phyloP scores from a whole-genome alignment of 2,329 filamentous ascomycete genomes.

The Colletotrichum melonis region DNA sequence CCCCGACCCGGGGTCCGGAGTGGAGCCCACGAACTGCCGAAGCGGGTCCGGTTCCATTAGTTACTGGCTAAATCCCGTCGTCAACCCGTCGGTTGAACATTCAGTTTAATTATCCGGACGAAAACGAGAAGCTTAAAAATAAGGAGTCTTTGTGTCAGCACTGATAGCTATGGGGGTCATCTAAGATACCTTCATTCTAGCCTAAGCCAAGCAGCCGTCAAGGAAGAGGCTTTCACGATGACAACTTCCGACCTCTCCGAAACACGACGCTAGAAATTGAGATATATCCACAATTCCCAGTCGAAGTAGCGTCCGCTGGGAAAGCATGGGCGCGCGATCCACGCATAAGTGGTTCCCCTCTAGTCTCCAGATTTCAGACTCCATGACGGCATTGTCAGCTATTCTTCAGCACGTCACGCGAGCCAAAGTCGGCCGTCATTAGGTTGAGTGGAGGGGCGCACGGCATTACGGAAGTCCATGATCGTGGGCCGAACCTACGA shows the following conservation, averaged over 20 bases:
- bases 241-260: background rate
- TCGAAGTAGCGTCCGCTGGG: background rate
- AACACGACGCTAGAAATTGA: background rate
- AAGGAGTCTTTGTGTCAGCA: background rate
- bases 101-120: background rate
- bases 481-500: background rate
- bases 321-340: background rate
- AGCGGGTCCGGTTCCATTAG: background rate
- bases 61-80: background rate
- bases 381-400: constrained; percentile 25
- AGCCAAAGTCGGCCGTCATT: background rate
- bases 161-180: background rate
- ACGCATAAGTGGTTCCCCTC: background rate
- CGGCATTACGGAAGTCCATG: background rate
- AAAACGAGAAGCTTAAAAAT: background rate
- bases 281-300: background rate
- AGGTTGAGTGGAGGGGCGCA: background rate
- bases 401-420: background rate
- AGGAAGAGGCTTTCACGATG: background rate
- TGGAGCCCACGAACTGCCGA: constrained; percentile 18
- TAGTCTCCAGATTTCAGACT: background rate
- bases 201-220: background rate
- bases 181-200: background rate
- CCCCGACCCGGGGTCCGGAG: constrained; percentile 1
- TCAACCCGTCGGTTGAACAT: background rate